phyloP scores from a whole-genome alignment of 2,329 filamentous ascomycete species.

The Talaromyces sp. region DNA sequence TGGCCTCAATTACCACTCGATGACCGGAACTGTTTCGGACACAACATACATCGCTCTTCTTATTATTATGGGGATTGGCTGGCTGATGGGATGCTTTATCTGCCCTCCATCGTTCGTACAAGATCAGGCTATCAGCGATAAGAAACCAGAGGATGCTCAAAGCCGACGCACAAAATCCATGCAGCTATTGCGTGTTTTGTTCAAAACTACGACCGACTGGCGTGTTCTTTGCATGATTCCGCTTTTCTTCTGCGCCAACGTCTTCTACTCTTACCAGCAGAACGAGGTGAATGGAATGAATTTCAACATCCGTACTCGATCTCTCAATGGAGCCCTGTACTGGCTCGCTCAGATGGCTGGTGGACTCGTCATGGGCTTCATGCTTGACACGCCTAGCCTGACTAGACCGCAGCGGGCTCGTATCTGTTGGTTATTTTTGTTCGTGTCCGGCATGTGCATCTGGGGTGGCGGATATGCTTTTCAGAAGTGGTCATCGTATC shows the following conservation, averaged over 20 bases:
- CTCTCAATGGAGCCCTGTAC: constrained; percentile 47
- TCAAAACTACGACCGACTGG: constrained; percentile 27
- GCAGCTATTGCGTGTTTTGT: not conserved
- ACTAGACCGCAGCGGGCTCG: constrained; percentile 43
- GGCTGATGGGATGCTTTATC: constrained; percentile 42
- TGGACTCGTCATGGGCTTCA: constrained; percentile 34
- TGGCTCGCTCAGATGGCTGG: constrained; percentile 50
- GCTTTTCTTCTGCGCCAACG: constrained; percentile 50
- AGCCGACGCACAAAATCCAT: not conserved
- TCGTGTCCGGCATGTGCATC: constrained; percentile 47
- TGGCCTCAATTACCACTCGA: constrained; percentile 39
- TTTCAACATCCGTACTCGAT: constrained; percentile 49
- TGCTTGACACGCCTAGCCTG: constrained; percentile 37
- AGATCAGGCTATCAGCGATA: constrained; percentile 24
- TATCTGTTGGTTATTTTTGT: constrained; percentile 42
- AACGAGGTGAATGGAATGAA: constrained; percentile 47
- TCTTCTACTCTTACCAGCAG: constrained; percentile 50
- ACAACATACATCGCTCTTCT: constrained; percentile 48
- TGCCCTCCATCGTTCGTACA: constrained; percentile 43
- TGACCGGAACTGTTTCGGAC: constrained; percentile 41
- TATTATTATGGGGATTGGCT: constrained; percentile 46
- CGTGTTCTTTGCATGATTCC: constrained; percentile 46
- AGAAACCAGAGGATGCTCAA: not conserved
- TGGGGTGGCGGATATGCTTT: constrained; percentile 61
- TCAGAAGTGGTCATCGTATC: constrained; percentile 50